Percentiles rank a stretch among this genome's conserved stretches.
Conservation (phyloP, 768 basidiomycete species). For the Ramaria sp. region DNA sequence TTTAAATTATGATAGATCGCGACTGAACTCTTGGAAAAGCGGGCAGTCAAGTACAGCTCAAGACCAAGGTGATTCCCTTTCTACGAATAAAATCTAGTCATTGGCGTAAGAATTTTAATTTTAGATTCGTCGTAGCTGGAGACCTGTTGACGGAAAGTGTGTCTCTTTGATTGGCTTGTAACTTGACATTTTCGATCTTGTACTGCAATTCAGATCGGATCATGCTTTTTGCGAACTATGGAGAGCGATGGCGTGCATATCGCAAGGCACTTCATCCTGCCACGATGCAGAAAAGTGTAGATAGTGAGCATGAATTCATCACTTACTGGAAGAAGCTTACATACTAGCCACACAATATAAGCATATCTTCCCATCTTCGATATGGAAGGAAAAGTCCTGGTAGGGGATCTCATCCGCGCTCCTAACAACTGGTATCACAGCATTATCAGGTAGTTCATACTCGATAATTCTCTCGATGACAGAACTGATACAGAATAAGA, state of each 20-base stretch:
- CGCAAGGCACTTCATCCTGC: conserved; percentile 12
- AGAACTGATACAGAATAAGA: background rate
- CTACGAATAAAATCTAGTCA: no score
- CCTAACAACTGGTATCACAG: conserved; percentile 8
- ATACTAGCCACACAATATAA: no score
- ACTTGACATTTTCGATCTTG: background rate
- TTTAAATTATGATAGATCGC: conserved; percentile 6
- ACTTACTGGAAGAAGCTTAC: no score
- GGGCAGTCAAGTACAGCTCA: conserved; percentile 14
- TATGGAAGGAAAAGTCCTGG: conserved; percentile 10
- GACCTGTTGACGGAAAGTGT: conserved; percentile 14
- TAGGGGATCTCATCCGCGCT: conserved; percentile 5
- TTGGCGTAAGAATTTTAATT: background rate
- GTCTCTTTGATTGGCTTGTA: background rate
- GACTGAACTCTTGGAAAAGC: conserved; percentile 13
- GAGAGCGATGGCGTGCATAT: conserved; percentile 11
- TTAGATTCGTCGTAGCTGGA: conserved; percentile 12
- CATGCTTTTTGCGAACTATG: conserved; percentile 11
- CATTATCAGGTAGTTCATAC: conserved; percentile 2
- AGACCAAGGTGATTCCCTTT: conserved; percentile 11
- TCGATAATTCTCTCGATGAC: background rate
- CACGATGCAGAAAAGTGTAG: conserved; percentile 11
- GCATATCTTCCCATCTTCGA: conserved; percentile 12
- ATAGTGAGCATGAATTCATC: conserved; percentile 9
- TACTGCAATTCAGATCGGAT: background rate